Evolutionary conservation across 805 yeast genomes (phyloP), one percentile per base, ranked within the genome.

Genomic region (Candida coquimbonensis): DNA sequence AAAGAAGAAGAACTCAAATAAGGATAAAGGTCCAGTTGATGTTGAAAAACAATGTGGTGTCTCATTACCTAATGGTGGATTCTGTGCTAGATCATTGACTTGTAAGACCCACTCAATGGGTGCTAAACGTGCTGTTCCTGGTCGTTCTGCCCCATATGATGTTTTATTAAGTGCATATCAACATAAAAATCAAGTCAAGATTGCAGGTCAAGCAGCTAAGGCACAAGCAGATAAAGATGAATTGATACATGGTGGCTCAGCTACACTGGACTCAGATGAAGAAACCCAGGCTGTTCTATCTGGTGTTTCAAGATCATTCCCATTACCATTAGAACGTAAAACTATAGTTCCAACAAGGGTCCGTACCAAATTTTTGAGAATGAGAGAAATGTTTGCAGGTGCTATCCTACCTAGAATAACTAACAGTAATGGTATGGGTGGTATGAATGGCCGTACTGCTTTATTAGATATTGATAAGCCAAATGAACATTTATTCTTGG

Each of bases 81-180:
- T 81, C 54, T 93, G 99, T 72, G 97, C 97, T 5, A 75, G 99
- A 42, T 89, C 97, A 0, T 71, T 93, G 49, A 93, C 99, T 0
- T 93, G 99, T 73, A 93, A 93, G 62, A 89, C 97, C 0, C 99
- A 93, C 65, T 87, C 98, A 1, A 90, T 93, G 96, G 97, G 97
- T 32, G 96, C 97, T 26, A 93, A 93, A 59, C 77, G 99, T 55
- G 90, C 96, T 1, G 99, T 93, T 19, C 81, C 79, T 16, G 99
- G 99, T 11, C 75, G 99, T 56, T 81, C 95, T 33, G 90, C 93
- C 8, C 89, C 96, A 0, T 93, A 89, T 66, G 99, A 93, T 63
- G 81, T 80, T 27, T 69, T 93, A 44, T 70, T 93, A 46, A 88
- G 90, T 19, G 90, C 88, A 16, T 90, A 91, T 60, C 99, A 93